Base-by-base conservation (phyloP, 352 stramenopile genomes). In the Elongisporangium undulatum region DNA sequence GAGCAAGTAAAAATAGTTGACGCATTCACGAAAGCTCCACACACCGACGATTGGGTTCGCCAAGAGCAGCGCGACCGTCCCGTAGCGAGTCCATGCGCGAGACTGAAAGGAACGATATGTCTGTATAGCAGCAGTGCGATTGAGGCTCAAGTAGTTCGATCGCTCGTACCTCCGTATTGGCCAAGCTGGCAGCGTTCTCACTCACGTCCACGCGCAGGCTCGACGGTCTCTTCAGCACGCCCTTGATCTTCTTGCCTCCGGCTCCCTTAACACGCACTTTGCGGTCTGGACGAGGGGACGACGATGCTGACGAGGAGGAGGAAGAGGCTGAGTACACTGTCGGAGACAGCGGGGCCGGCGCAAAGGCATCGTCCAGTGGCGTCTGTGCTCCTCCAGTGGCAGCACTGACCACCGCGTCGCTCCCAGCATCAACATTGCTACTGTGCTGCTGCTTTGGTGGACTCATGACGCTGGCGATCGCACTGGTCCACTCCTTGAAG, bases 401-500 rank as follows among this genome's bases (percentile, higher is more conserved):
- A 45, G 12, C 10, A 45, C 10, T 45, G 2, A 12, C 34, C 34
- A 45, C 34, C 9, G 34, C 13, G 4, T 15, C 21, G 1, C n/a
- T n/a, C 20, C 16, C 41, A 15, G 38, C 17, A 21, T 15, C 8
- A 20, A 23, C 51, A 41, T 50, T 22, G 21, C 60, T 64, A 2
- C 55, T 55, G 6, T n/a, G 8, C 9, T 50, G 6, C 6, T 56
- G 29, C 41, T 64, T 67, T 5, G 64, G 55, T 12, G 79, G 82
- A 64, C 71, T 84, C 58, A 94, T 85, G 38, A 88, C 71, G 20
- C 72, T 67, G 5, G 82, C 87, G 52, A 94, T 87, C 2, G 78
- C 79, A 50, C 75, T 77, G 1, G 84, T 94, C 84, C 84, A 94
- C 21, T 87, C 80, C 4, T 71, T 69, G 61, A 94, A 92, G 23